Percentiles rank a stretch among this genome's conserved stretches.
These are phyloP conservation scores for Xylariaceae sp. DNA, from an alignment of 2,329 filamentous ascomycete genomes.

Conservation along the genomic window DNA sequence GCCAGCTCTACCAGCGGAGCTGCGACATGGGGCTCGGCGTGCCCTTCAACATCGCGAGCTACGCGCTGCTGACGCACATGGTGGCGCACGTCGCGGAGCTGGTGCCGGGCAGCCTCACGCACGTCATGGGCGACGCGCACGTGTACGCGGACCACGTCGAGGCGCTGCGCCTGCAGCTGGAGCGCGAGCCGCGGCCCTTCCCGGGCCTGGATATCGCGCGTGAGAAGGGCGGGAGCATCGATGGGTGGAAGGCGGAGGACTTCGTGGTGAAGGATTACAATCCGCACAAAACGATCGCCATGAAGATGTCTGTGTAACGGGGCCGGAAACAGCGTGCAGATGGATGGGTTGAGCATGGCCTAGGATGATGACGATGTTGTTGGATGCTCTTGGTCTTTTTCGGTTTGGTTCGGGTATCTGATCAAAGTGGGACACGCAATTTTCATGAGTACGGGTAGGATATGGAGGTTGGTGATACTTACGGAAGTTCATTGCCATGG, in stretches of 20 bases:
- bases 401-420: no score
- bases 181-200: conserved; percentile 75
- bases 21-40: conserved; percentile 98
- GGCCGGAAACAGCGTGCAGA: no score
- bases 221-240: conserved; percentile 70
- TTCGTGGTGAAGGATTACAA: conserved; percentile 85
- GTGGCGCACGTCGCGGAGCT: conserved; percentile 82
- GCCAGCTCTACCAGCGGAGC: conserved; percentile 85
- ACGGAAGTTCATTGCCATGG: no score
- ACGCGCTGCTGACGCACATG: conserved; percentile 93
- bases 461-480: no score
- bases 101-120: conserved; percentile 80
- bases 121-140: conserved; percentile 98
- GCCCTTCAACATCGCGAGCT: conserved; percentile 95
- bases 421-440: no score
- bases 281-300: conserved; percentile 85
- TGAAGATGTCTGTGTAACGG: conserved; percentile 92
- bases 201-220: conserved; percentile 71
- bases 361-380: no score
- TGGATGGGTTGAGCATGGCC: no score
- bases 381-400: no score
- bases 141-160: conserved; percentile 92
- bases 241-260: conserved; percentile 86
- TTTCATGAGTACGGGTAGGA: no score
- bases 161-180: conserved; percentile 75